Conservation (phyloP, 2,329 filamentous ascomycete genomes). For the Ophiostoma ips region DNA sequence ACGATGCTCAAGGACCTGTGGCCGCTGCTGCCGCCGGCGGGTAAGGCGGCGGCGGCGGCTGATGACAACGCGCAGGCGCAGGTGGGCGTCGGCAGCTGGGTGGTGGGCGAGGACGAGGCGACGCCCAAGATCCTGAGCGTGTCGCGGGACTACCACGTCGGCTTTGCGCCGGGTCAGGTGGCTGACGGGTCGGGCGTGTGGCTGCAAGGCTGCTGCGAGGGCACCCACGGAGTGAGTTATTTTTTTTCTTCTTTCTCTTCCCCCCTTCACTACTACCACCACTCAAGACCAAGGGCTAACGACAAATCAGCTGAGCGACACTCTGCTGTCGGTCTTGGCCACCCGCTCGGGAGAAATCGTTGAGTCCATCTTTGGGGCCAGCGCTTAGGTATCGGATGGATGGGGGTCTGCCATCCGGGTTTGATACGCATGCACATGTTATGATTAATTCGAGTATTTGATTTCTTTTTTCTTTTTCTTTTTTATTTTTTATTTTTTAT, state of each 20-base stretch:
- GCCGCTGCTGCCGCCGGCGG: conserved; percentile 43
- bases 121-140: conserved; percentile 45
- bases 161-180: conserved; percentile 55
- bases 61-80: no score
- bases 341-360: conserved; percentile 68
- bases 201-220: conserved; percentile 89
- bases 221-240: conserved; percentile 70
- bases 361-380: conserved; percentile 50
- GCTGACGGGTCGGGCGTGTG: conserved; percentile 66
- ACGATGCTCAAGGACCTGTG: conserved; percentile 56
- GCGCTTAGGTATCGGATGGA: neutral
- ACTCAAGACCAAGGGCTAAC: conserved; percentile 1
- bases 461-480: neutral
- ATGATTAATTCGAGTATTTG: neutral
- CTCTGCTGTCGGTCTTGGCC: conserved; percentile 64
- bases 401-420: neutral
- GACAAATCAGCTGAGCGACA: conserved; percentile 55
- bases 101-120: conserved; percentile 10
- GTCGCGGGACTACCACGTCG: conserved; percentile 62
- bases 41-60: conserved; percentile 2
- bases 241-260: conserved; percentile 16
- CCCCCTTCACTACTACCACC: neutral
- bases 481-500: neutral
- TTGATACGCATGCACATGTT: neutral
- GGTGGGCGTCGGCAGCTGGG: conserved; percentile 14